Evolutionary conservation across 805 yeast genomes (phyloP).

Genomic region (Lachancea sp.): DNA sequence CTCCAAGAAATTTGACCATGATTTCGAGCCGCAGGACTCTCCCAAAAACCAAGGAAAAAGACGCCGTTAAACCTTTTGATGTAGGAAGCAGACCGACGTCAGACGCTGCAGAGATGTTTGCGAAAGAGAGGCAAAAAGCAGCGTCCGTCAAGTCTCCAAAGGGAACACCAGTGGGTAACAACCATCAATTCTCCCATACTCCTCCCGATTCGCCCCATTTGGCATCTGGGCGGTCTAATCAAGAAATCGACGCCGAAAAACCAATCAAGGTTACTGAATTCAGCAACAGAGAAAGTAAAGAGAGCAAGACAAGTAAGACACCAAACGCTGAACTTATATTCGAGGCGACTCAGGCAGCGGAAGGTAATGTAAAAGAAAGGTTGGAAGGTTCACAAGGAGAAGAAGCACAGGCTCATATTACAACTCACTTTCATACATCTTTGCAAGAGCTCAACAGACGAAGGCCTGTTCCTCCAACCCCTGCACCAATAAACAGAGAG

Average conservation of each 20-base stretch:
- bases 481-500: background rate
- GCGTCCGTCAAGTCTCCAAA: slow-evolving; percentile 15
- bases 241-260: background rate
- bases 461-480: slow-evolving; percentile 10
- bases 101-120: slow-evolving; percentile 28
- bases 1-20: slow-evolving; percentile 24
- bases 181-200: background rate
- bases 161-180: slow-evolving; percentile 1
- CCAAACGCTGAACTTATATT: background rate
- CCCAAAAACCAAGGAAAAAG: slow-evolving; percentile 15
- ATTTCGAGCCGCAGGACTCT: slow-evolving; percentile 30
- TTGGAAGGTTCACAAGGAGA: background rate
- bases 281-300: background rate
- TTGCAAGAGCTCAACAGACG: slow-evolving; percentile 8
- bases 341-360: background rate
- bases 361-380: background rate
- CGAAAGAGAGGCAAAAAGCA: slow-evolving; percentile 20
- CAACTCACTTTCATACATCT: background rate
- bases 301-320: background rate
- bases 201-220: slow-evolving; percentile 1
- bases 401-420: background rate
- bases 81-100: slow-evolving; percentile 5
- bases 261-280: background rate
- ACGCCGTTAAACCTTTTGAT: slow-evolving; percentile 2
- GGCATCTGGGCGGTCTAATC: slow-evolving; percentile 1